These are phyloP conservation scores for Ceraceosorus bombacis DNA, from an alignment of 1,284 basidiomycete species.

Conservation along the genomic window DNA sequence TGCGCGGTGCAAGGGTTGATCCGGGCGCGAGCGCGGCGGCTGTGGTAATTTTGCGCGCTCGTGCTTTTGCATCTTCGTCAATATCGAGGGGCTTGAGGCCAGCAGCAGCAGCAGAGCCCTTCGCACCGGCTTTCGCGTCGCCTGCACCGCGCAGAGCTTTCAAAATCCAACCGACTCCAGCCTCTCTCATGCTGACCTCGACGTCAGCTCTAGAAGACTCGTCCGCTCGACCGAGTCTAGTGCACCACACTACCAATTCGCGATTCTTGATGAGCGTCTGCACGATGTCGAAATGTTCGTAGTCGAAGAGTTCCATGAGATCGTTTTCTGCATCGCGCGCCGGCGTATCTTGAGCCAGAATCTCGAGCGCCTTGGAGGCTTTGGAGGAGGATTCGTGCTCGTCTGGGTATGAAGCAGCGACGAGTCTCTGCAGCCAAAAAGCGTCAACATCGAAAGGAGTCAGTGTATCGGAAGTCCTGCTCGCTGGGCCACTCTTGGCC, in stretches of 20 bases:
- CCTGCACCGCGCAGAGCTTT: slow-evolving; percentile 59
- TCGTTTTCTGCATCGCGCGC: slow-evolving; percentile 92
- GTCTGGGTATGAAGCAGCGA: slow-evolving; percentile 83
- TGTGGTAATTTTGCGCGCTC: slow-evolving; percentile 58
- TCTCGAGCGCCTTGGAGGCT: slow-evolving; percentile 72
- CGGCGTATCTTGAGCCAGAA: slow-evolving; percentile 76
- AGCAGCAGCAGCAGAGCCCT: not conserved
- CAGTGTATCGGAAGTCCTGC: not conserved
- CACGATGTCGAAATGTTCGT: slow-evolving; percentile 79
- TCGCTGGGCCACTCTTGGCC: slow-evolving; percentile 46
- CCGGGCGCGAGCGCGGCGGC: slow-evolving; percentile 84
- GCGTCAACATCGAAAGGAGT: slow-evolving; percentile 63
- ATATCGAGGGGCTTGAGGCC: slow-evolving; percentile 67
- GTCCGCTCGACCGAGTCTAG: slow-evolving; percentile 81
- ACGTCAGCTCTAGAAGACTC: slow-evolving; percentile 86
- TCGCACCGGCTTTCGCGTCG: slow-evolving; percentile 54
- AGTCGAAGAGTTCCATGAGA: slow-evolving; percentile 95
- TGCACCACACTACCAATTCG: slow-evolving; percentile 96
- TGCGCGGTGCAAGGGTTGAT: slow-evolving; percentile 71
- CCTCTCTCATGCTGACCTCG: slow-evolving; percentile 97
- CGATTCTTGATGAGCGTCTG: slow-evolving; percentile 89
- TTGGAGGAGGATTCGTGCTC: slow-evolving; percentile 90
- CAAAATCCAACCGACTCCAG: slow-evolving; percentile 90
- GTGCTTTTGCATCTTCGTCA: slow-evolving; percentile 54
- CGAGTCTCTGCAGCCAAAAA: slow-evolving; percentile 95